Evolutionary conservation across 139 green algal species (phyloP).

Genomic region (Coccomyxa sp.): DNA sequence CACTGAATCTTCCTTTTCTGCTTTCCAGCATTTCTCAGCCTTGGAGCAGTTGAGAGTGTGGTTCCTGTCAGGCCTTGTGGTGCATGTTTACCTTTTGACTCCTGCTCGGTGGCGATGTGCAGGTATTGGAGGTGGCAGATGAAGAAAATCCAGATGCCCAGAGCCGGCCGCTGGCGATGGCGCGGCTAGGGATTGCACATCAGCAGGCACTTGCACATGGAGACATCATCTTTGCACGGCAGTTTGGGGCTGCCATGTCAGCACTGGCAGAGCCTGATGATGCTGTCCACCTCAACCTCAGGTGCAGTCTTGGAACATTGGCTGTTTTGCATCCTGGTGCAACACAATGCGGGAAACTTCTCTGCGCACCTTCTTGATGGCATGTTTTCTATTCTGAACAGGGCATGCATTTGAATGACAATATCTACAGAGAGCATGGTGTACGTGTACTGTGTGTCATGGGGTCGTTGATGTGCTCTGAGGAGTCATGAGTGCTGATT

Average conservation of each 20-base stretch:
- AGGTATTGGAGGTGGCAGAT: slow-evolving; percentile 25
- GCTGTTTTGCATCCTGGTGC: neutral
- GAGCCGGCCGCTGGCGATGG: slow-evolving; percentile 24
- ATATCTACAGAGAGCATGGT: too few species aligned
- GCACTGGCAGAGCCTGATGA: slow-evolving; percentile 36
- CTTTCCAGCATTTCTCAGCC: too few species aligned
- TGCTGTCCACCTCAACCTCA: slow-evolving; percentile 4
- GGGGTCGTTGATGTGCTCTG: too few species aligned
- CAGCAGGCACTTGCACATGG: slow-evolving; percentile 30
- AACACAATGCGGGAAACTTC: neutral
- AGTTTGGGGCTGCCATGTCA: slow-evolving; percentile 24
- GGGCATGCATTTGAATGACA: too few species aligned
- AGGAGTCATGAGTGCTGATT: too few species aligned
- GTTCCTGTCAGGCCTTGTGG: too few species aligned
- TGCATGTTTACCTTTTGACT: too few species aligned
- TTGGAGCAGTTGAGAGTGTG: too few species aligned
- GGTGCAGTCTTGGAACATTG: neutral
- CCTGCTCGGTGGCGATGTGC: neutral
- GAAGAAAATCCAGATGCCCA: slow-evolving; percentile 11
- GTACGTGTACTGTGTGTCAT: too few species aligned
- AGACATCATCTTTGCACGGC: slow-evolving; percentile 25
- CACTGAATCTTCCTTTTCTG: too few species aligned
- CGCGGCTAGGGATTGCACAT: slow-evolving; percentile 38
- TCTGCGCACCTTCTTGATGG: too few species aligned
- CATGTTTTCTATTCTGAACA: too few species aligned